phyloP scores from a whole-genome alignment of 1,284 basidiomycete genomes.

The Salmacisia buchloeana region DNA sequence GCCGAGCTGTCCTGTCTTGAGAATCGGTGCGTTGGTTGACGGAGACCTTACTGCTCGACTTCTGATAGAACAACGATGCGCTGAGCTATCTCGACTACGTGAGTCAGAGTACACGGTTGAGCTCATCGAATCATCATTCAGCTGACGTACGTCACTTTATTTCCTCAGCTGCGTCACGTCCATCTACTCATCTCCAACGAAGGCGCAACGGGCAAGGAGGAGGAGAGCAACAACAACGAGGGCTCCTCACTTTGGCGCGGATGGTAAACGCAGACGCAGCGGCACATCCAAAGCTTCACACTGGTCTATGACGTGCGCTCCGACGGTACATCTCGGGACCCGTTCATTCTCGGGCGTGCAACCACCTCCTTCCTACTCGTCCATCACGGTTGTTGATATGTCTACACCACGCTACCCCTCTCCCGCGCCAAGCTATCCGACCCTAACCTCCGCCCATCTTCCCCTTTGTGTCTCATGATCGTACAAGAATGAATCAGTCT shows the following conservation, averaged over 20 bases:
- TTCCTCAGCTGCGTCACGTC: constrained; percentile 36
- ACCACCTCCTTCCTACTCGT: too few relatives aligned
- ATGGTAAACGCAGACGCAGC: constrained; percentile 10
- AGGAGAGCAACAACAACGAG: constrained; percentile 12
- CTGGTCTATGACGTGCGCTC: too few relatives aligned
- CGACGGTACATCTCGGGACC: too few relatives aligned
- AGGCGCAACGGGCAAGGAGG: constrained; percentile 32
- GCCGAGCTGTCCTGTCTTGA: not conserved
- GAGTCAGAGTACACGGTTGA: not conserved
- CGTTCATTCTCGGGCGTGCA: too few relatives aligned
- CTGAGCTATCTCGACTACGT: constrained; percentile 56
- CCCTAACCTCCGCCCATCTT: too few relatives aligned
- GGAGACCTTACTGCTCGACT: not conserved
- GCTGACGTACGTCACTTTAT: not conserved
- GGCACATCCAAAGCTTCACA: too few relatives aligned
- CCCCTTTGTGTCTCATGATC: too few relatives aligned
- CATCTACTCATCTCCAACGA: constrained; percentile 46
- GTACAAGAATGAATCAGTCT: too few relatives aligned
- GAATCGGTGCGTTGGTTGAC: not conserved
- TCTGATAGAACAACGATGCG: constrained; percentile 71
- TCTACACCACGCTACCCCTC: too few relatives aligned
- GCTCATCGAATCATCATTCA: not conserved
- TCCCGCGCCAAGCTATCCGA: too few relatives aligned
- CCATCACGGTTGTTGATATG: too few relatives aligned
- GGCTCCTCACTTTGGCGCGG: constrained; percentile 12